Percentiles rank a stretch among this genome's conserved stretches.
Evolutionary conservation across 495 filamentous ascomycete genomes (phyloP).

Genomic region (Neurospora sublineolata): DNA sequence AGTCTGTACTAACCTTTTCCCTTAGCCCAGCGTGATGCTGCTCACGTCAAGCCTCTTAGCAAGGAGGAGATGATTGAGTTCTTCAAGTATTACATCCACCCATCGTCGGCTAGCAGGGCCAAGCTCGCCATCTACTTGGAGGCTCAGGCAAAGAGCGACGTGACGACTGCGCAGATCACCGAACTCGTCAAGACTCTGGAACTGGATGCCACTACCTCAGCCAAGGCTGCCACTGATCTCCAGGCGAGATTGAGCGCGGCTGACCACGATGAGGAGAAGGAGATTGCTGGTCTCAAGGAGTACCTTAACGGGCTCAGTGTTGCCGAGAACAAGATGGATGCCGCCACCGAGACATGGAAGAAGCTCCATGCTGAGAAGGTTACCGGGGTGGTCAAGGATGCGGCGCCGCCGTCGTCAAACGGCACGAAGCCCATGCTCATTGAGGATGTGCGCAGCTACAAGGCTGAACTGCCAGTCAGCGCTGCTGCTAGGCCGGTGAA

Average conservation of each 20-base stretch:
- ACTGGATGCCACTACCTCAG: constrained; percentile 8
- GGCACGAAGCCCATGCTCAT: constrained; percentile 44
- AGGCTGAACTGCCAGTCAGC: constrained; percentile 56
- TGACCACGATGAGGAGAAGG: constrained; percentile 20
- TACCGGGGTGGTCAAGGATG: constrained; percentile 28
- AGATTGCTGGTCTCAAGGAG: constrained; percentile 23
- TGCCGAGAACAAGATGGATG: constrained; percentile 22
- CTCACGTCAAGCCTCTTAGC: constrained; percentile 57
- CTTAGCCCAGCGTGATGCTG: constrained; percentile 64
- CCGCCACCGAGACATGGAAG: constrained; percentile 24
- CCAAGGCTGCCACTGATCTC: constrained; percentile 19
- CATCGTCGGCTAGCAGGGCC: constrained; percentile 57
- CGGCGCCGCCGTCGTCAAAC: constrained; percentile 30
- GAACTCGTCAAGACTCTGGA: constrained; percentile 34
- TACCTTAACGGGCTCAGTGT: constrained; percentile 25
- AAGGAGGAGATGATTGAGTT: constrained; percentile 73
- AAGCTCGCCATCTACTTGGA: constrained; percentile 76
- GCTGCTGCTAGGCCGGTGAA: constrained; percentile 58
- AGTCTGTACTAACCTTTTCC: neutral
- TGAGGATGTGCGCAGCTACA: constrained; percentile 64
- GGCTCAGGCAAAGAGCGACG: constrained; percentile 48
- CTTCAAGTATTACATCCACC: constrained; percentile 65
- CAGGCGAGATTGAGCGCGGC: constrained; percentile 25
- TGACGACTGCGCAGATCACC: constrained; percentile 41
- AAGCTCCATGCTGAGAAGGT: constrained; percentile 40